Evolutionary conservation across 805 yeast species (phyloP).

Genomic region (Ogataea corticis): DNA sequence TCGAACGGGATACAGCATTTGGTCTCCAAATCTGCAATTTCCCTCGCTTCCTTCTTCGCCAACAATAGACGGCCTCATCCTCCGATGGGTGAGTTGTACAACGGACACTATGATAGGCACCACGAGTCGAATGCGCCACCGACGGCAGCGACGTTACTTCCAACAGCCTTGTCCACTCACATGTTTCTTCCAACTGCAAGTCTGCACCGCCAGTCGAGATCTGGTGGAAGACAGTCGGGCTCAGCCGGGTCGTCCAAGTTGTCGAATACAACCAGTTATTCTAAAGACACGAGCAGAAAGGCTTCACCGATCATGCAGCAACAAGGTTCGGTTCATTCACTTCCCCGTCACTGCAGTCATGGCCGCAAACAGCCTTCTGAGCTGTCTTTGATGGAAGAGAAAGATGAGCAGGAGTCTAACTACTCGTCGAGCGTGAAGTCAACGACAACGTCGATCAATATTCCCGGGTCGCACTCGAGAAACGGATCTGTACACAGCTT

Average conservation of each 20-base stretch:
- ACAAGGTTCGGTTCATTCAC: neutral
- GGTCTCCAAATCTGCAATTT: conserved; percentile 41
- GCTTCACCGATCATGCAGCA: neutral
- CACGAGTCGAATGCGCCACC: conserved; percentile 62
- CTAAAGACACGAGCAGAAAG: neutral
- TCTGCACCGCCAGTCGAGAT: conserved; percentile 27
- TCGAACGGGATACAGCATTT: conserved; percentile 23
- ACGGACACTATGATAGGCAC: conserved; percentile 30
- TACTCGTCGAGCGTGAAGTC: conserved; percentile 31
- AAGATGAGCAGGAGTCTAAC: conserved; percentile 4
- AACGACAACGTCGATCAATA: conserved; percentile 23
- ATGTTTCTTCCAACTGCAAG: conserved; percentile 55
- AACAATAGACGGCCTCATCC: conserved; percentile 35
- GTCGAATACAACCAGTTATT: neutral
- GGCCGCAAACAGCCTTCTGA: neutral
- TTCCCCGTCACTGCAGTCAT: neutral
- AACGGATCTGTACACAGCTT: conserved; percentile 7
- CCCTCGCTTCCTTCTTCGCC: conserved; percentile 41
- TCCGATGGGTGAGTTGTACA: conserved; percentile 8
- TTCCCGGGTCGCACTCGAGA: conserved; percentile 25
- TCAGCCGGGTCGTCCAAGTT: conserved; percentile 2
- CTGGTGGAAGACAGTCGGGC: conserved; percentile 2
- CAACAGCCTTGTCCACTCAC: conserved; percentile 62
- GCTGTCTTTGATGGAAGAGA: neutral
- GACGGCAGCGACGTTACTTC: conserved; percentile 55